phyloP scores from a whole-genome alignment of 177 flowering plant genomes.

The Vitis hybrid region DNA sequence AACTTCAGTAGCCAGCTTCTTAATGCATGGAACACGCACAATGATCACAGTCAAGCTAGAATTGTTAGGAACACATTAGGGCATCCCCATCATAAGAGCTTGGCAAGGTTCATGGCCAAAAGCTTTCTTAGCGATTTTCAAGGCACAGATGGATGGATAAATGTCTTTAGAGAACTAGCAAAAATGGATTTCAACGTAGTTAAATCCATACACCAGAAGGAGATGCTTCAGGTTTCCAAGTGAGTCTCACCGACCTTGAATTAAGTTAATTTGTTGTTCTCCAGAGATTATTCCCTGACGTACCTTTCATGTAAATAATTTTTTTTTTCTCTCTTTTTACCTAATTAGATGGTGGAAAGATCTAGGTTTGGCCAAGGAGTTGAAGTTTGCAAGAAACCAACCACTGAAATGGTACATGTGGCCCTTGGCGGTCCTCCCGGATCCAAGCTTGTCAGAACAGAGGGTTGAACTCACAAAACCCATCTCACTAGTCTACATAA shows the following conservation, averaged over 20 bases:
- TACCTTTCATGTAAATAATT: too few species aligned
- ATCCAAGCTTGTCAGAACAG: too few species aligned
- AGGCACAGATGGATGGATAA: too few species aligned
- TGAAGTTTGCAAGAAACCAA: too few species aligned
- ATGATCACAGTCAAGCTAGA: constrained; percentile 14
- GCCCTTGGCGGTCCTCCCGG: too few species aligned
- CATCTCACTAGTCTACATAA: too few species aligned
- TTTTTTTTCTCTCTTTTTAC: not conserved
- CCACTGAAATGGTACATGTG: too few species aligned
- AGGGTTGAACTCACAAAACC: too few species aligned
- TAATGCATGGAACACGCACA: not conserved
- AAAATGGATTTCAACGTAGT: constrained; percentile 28
- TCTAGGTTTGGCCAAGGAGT: constrained; percentile 5
- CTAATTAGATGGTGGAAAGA: constrained; percentile 47
- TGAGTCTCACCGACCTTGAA: not conserved
- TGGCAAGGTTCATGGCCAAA: too few species aligned
- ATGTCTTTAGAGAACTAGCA: constrained; percentile 17
- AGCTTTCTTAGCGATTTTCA: too few species aligned
- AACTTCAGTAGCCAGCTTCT: constrained; percentile 20
- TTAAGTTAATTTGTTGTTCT: not conserved
- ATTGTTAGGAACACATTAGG: not conserved
- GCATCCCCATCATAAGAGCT: too few species aligned
- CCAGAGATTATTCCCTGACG: too few species aligned
- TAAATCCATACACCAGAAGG: constrained; percentile 29
- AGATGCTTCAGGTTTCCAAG: constrained; percentile 23